A percentile compares a stretch with the other conserved stretches of the same genome.
These are phyloP conservation scores for Candida chilensis DNA, from an alignment of 805 yeast genomes.

Conservation along the genomic window DNA sequence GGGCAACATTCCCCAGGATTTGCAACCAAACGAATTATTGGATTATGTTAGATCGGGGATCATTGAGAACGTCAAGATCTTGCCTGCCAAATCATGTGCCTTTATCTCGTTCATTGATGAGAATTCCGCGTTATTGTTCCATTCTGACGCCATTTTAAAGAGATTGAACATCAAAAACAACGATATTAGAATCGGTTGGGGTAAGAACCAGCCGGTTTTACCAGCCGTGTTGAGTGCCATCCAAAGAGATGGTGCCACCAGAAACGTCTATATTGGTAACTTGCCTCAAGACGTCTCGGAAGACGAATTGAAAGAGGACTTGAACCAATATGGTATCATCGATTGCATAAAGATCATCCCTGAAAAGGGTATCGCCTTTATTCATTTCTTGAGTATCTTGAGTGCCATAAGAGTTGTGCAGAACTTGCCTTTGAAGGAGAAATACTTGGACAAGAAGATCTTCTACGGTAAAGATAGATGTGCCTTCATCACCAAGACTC, in stretches of 20 bases:
- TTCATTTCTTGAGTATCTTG: conserved; percentile 79
- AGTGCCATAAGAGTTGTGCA: conserved; percentile 85
- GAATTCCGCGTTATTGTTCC: conserved; percentile 82
- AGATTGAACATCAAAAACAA: conserved; percentile 72
- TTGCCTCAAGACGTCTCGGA: conserved; percentile 60
- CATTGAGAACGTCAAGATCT: conserved; percentile 66
- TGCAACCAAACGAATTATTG: conserved; percentile 72
- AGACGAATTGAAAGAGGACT: conserved; percentile 56
- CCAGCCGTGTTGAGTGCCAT: conserved; percentile 72
- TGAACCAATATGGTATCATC: conserved; percentile 69
- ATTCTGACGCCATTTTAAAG: conserved; percentile 85
- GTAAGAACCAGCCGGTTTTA: conserved; percentile 65
- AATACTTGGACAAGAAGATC: conserved; percentile 70
- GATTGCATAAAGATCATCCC: conserved; percentile 75
- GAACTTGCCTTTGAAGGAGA: conserved; percentile 54
- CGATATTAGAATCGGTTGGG: conserved; percentile 91
- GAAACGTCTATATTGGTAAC: conserved; percentile 87
- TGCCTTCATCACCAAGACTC: conserved; percentile 90
- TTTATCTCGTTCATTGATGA: conserved; percentile 85
- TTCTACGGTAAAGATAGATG: conserved; percentile 92
- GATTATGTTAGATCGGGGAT: conserved; percentile 90
- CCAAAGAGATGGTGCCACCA: conserved; percentile 80
- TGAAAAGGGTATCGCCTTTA: conserved; percentile 82
- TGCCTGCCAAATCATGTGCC: conserved; percentile 86
- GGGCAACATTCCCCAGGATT: conserved; percentile 79